These are phyloP conservation scores for Arthroderma uncinatum DNA, from an alignment of 2,329 filamentous ascomycete species.

Conservation along the genomic window DNA sequence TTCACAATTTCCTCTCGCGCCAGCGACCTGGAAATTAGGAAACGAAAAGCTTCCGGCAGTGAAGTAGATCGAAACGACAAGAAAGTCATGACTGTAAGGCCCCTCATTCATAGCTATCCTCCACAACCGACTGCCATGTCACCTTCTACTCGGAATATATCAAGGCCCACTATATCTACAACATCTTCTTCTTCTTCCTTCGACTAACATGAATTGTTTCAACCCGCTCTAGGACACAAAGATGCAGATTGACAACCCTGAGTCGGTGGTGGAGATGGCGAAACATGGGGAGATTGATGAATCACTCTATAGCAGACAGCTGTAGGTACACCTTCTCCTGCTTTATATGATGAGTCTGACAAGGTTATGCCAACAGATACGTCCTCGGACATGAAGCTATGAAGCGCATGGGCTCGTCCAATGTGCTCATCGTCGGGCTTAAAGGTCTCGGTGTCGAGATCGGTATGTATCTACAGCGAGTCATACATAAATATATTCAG, in stretches of 20 bases:
- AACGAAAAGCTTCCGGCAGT: slow-evolving; percentile 15
- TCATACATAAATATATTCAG: not conserved
- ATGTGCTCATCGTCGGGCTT: slow-evolving; percentile 81
- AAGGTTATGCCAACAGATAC: slow-evolving; percentile 35
- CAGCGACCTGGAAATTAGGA: slow-evolving; percentile 15
- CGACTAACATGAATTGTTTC: slow-evolving; percentile 11
- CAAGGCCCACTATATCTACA: not conserved
- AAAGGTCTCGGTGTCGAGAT: slow-evolving; percentile 95
- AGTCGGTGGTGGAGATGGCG: slow-evolving; percentile 47
- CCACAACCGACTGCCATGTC: not conserved
- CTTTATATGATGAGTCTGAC: not conserved
- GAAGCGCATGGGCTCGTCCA: slow-evolving; percentile 97
- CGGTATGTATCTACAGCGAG: slow-evolving; percentile 27
- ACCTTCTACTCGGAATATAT: not conserved
- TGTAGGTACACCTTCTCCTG: slow-evolving; percentile 27
- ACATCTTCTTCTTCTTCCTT: not conserved
- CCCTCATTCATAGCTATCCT: slow-evolving; percentile 7
- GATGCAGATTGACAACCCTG: slow-evolving; percentile 52
- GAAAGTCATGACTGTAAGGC: slow-evolving; percentile 42
- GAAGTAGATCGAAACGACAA: slow-evolving; percentile 39
- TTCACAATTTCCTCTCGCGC: slow-evolving; percentile 26
- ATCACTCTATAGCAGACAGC: slow-evolving; percentile 56
- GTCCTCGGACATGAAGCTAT: slow-evolving; percentile 73
- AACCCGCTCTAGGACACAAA: slow-evolving; percentile 37
- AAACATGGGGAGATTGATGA: slow-evolving; percentile 57